Conservation (phyloP, 1,139 yeast species). For the Pichia sp. region DNA sequence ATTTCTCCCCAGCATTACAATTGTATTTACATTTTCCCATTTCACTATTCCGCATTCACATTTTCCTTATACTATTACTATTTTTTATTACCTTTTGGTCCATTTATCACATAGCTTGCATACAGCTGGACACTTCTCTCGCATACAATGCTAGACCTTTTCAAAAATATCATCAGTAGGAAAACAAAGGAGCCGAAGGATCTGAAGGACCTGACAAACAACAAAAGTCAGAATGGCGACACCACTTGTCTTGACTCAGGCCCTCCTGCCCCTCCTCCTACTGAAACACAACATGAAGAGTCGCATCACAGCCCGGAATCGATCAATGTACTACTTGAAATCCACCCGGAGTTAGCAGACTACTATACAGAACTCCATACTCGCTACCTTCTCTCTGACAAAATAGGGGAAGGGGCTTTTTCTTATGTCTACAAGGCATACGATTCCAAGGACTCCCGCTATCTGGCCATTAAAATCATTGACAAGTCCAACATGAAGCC, state of each 20-base stretch:
- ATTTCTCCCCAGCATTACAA: neutral
- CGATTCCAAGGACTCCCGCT: constrained; percentile 34
- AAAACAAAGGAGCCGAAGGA: constrained; percentile 14
- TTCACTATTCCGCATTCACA: neutral
- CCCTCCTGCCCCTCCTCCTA: neutral
- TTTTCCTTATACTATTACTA: neutral
- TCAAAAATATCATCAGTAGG: constrained; percentile 25
- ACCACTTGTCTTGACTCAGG: neutral
- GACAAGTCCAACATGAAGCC: constrained; percentile 53
- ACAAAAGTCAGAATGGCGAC: neutral
- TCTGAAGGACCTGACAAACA: neutral
- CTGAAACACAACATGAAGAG: neutral
- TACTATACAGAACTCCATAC: constrained; percentile 28
- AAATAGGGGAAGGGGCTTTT: constrained; percentile 58
- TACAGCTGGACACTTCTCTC: neutral
- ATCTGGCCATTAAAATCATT: constrained; percentile 50
- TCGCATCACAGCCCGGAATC: constrained; percentile 2
- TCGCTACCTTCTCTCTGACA: constrained; percentile 39
- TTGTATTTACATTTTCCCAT: neutral
- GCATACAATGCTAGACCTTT: constrained; percentile 26
- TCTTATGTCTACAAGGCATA: constrained; percentile 51
- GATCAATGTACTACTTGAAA: constrained; percentile 9
- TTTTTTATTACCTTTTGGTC: neutral
- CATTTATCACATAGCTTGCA: neutral
- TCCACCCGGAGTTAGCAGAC: constrained; percentile 18